Evolutionary conservation across 805 yeast genomes (phyloP).

Genomic region (Cyberlindnera bimundalis): DNA sequence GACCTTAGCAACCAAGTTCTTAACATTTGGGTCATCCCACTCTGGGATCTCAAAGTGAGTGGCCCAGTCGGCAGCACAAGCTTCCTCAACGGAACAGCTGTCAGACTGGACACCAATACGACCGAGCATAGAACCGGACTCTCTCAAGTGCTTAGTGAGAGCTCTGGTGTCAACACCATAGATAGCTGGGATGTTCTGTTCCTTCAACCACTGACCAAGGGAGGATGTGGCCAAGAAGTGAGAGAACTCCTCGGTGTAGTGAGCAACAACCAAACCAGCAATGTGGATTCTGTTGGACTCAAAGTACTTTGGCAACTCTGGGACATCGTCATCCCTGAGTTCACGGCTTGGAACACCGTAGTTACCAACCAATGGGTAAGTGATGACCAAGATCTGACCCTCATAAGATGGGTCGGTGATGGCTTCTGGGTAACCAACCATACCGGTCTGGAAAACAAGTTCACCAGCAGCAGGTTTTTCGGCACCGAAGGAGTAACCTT

Average conservation of each 20-base stretch:
- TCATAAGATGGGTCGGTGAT: constrained; percentile 97
- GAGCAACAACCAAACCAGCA: constrained; percentile 96
- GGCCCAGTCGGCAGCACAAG: constrained; percentile 49
- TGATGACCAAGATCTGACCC: constrained; percentile 95
- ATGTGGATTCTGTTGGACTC: constrained; percentile 91
- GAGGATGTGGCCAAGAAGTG: constrained; percentile 92
- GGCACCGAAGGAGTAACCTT: constrained; percentile 98
- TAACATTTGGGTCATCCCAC: constrained; percentile 89
- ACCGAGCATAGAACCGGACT: constrained; percentile 89
- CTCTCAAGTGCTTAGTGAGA: constrained; percentile 89
- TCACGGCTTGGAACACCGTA: constrained; percentile 97
- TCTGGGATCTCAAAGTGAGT: constrained; percentile 69
- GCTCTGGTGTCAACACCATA: constrained; percentile 98
- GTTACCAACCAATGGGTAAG: constrained; percentile 96
- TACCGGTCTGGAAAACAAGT: constrained; percentile 98
- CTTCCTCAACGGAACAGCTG: constrained; percentile 30
- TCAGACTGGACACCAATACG: constrained; percentile 67
- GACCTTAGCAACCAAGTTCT: constrained; percentile 89
- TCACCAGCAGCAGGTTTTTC: constrained; percentile 89
- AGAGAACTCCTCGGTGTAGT: constrained; percentile 93
- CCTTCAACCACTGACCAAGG: constrained; percentile 89
- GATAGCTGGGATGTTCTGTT: constrained; percentile 89
- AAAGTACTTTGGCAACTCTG: constrained; percentile 82
- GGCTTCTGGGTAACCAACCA: constrained; percentile 99
- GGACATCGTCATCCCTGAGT: constrained; percentile 67